Base-by-base conservation (phyloP, 805 yeast genomes). In the Candida dajiaensis region DNA sequence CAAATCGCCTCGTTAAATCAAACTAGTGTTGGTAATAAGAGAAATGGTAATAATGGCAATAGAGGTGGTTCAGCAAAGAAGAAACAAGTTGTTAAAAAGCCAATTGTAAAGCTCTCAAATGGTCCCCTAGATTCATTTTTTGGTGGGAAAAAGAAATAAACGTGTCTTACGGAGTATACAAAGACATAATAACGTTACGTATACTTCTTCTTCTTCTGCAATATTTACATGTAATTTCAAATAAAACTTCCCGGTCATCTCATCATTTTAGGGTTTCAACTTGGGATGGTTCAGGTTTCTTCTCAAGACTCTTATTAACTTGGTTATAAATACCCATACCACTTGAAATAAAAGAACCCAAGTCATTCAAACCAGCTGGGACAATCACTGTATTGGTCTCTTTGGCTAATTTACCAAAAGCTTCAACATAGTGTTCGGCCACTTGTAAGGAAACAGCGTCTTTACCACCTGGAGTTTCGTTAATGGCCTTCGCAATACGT, bases 391-490 rank as follows among this genome's bases (percentile, higher is more conserved):
- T 84, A 59, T 85, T 87, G 28, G 83, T 68, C 63, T 85, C 92
- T 69, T 87, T 86, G 22, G 95, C 95, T 57, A 87, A 71, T 56
- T 86, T 81, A 42, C 85, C 83, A 61, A 88, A 87, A 28, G 92
- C 87, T 45, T 81, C 85, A 50, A 87, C 85, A 63, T 87, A 87
- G 60, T 83, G 85, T 61, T 85, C 90, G 15, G 96, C 95, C 38
- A 87, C 81, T 63, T 83, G 89, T 52, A 88, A 73, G 19, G 83
- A 70, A 33, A 87, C 89, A 10, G 95, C 95, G 41, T 84, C 85
- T 47, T 67, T 67, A 40, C 94, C 90, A 48, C 85, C 84, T 6
- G 85, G 81, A 28, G 87, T 79, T 44, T 74, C 74, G 42, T 73
- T 66, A 55, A 87, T 84, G 13, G 94, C 88, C 41, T 71, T 64